Evolutionary conservation across 176 grass and related monocot genomes (phyloP), one percentile per base, ranked within the genome.

Genomic region (Oryza meridionalis): DNA sequence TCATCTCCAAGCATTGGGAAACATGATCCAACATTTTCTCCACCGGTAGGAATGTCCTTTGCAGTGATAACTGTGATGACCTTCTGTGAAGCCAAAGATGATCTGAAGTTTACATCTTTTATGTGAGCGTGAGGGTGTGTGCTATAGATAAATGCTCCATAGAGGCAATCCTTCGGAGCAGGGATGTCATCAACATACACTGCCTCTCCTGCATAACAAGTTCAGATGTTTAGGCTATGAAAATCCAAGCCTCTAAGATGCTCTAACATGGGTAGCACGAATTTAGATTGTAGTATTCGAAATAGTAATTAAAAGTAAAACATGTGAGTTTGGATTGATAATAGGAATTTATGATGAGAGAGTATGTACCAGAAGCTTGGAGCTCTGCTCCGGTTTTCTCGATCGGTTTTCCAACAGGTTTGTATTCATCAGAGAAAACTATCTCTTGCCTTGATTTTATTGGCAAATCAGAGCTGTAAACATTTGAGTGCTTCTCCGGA

Each of bases 181-280:
- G 94, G 92, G 68, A 97, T 92, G 70, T 97, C 94, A 85, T 94
- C 94, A 59, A 94, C 85, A 3, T 94, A 97, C 71, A 97, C 88
- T 26, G 94, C 94, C 81, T 97, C 92, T 74, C 94, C 94, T 97
- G 72, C 22, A 19, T 16, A 73, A 24, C 24, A 75, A 55, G 74
- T 76, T 75, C 26, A 81, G 27, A 88, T 47, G 25, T 68, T 65
- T 19, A 79, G 42, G 14, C 62, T 69, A 77, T 67, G 15, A 13
- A 50, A 62, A 61, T 75, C 8, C 9, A 32, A 73, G 32, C 14
- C 68, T 75, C 9, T 2, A 32, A 73, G 62, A 15, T 47, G 51
- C 19, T 78, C 1, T 24, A 62, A 24, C n/a, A 62, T 24, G 53
- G 47, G 33, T 78, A 25, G 17, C 32, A 81, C 49, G 33, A 62